Conservation (phyloP, 176 grass and related monocot genomes). For the Juncus effusus region DNA sequence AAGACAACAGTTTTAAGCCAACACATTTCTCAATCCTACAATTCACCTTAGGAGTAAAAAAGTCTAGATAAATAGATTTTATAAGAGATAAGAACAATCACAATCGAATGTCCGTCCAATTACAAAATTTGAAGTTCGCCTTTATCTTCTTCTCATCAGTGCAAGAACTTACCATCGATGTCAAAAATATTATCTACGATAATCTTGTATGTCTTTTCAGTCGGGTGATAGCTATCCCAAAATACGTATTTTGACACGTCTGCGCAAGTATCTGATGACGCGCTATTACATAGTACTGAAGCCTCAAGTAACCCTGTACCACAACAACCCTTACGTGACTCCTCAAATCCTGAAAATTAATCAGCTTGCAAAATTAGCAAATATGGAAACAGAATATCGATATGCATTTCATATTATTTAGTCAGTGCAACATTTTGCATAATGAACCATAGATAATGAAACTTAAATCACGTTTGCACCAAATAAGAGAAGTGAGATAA, state of each 20-base stretch:
- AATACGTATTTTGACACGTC: constrained; percentile 54
- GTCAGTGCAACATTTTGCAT: not conserved
- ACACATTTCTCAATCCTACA: too few relatives aligned
- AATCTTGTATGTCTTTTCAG: constrained; percentile 50
- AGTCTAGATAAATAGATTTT: too few relatives aligned
- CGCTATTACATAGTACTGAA: constrained; percentile 39
- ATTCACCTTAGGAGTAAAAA: too few relatives aligned
- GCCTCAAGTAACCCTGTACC: constrained; percentile 78
- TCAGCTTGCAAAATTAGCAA: not conserved
- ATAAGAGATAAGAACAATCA: too few relatives aligned
- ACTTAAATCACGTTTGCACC: too few relatives aligned
- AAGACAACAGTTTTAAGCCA: too few relatives aligned
- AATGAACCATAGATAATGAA: not conserved
- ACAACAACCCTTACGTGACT: constrained; percentile 59
- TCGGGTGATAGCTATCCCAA: constrained; percentile 89
- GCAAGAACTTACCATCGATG: constrained; percentile 25
- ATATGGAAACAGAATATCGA: not conserved
- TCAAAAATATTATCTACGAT: constrained; percentile 54
- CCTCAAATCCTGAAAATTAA: constrained; percentile 41
- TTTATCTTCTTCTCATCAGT: not conserved
- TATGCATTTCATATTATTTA: too few relatives aligned
- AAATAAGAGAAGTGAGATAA: too few relatives aligned
- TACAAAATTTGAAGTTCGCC: too few relatives aligned
- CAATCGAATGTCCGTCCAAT: too few relatives aligned
- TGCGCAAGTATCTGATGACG: constrained; percentile 41